Percentiles rank a stretch among this genome's conserved stretches.
Evolutionary conservation across 768 basidiomycete genomes (phyloP).

Genomic region (Melanogaster broomeanus): DNA sequence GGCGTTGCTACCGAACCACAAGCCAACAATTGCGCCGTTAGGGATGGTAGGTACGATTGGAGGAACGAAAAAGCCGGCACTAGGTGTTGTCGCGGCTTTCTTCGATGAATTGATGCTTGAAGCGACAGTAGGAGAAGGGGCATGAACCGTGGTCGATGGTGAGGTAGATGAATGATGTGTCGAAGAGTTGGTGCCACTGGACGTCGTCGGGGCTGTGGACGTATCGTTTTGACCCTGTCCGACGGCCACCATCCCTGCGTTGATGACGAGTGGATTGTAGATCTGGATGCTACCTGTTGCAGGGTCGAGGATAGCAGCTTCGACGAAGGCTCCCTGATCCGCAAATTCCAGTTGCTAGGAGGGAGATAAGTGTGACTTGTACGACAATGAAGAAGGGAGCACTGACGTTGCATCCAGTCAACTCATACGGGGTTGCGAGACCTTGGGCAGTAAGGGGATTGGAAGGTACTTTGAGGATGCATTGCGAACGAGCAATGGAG

Average conservation of each 20-base stretch:
- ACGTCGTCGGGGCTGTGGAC: neutral
- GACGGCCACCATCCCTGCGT: constrained; percentile 24
- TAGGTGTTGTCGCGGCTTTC: neutral
- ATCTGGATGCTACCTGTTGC: constrained; percentile 28
- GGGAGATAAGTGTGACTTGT: neutral
- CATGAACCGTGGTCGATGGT: neutral
- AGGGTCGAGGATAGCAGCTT: constrained; percentile 31
- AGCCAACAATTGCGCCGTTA: constrained; percentile 21
- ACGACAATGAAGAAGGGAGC: neutral
- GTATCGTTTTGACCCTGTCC: constrained; percentile 5
- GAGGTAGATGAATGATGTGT: too few relatives aligned
- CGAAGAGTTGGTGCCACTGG: neutral
- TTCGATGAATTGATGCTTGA: neutral
- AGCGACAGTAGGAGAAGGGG: neutral
- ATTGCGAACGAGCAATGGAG: constrained; percentile 21
- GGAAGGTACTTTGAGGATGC: constrained; percentile 19
- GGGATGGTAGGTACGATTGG: constrained; percentile 26
- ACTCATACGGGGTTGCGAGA: constrained; percentile 26
- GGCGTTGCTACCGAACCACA: constrained; percentile 32
- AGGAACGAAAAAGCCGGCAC: constrained; percentile 21
- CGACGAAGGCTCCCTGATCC: constrained; percentile 25
- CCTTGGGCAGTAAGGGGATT: constrained; percentile 25
- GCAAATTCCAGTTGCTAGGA: constrained; percentile 29
- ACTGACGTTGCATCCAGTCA: constrained; percentile 30
- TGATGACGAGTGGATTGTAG: constrained; percentile 31